These are phyloP conservation scores for Aspergillus brunneoviolaceus DNA, from an alignment of 2,329 filamentous ascomycete species.

Conservation along the genomic window DNA sequence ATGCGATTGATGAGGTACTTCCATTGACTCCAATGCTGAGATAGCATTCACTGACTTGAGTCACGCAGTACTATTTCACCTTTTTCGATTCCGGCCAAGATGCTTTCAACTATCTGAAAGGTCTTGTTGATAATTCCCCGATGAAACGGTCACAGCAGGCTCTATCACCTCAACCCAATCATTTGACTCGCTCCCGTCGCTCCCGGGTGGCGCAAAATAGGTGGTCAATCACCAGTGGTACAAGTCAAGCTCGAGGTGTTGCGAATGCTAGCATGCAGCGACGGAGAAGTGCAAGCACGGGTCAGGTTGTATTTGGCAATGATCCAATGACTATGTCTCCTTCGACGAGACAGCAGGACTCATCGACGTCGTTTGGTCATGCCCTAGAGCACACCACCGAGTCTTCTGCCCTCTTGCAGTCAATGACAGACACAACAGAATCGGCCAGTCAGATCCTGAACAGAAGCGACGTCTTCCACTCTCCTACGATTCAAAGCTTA, in stretches of 20 bases:
- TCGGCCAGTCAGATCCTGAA: slow-evolving; percentile 89
- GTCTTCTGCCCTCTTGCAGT: slow-evolving; percentile 68
- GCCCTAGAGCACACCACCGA: slow-evolving; percentile 72
- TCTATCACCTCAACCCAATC: slow-evolving; percentile 18
- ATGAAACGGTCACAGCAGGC: slow-evolving; percentile 40
- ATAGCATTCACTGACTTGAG: slow-evolving; percentile 16
- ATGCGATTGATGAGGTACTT: slow-evolving; percentile 84
- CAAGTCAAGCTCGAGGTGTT: slow-evolving; percentile 13
- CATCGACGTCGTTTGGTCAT: slow-evolving; percentile 73
- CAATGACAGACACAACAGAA: slow-evolving; percentile 69
- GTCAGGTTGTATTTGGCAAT: slow-evolving; percentile 54
- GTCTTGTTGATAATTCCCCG: slow-evolving; percentile 66
- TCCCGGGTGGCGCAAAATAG: slow-evolving; percentile 18
- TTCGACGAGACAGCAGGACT: slow-evolving; percentile 58
- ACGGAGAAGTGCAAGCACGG: slow-evolving; percentile 63
- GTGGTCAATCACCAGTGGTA: slow-evolving; percentile 23
- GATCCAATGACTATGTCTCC: slow-evolving; percentile 51
- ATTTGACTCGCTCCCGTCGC: slow-evolving; percentile 19
- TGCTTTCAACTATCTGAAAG: slow-evolving; percentile 74
- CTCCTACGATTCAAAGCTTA: slow-evolving; percentile 61
- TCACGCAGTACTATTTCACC: slow-evolving; percentile 86
- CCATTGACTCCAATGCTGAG: background rate
- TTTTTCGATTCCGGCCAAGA: slow-evolving; percentile 87
- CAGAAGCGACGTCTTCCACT: slow-evolving; percentile 84
- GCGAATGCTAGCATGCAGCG: slow-evolving; percentile 22